Evolutionary conservation across 371 early-diverging fungal genomes (phyloP), one percentile per base, ranked within the genome.

Genomic region (Rhizopus sp.): DNA sequence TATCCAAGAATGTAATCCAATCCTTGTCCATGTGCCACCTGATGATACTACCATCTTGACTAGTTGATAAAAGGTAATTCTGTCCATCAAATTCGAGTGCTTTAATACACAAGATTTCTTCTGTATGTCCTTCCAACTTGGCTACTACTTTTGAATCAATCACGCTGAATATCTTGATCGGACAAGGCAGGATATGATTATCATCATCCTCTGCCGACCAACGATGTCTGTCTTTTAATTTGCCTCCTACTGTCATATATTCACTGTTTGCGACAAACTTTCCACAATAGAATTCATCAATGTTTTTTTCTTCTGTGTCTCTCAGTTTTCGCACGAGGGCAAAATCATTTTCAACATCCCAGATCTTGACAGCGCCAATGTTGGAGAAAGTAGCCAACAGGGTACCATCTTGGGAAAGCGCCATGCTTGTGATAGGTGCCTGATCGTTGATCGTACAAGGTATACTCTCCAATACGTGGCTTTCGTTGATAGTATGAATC

Each of bases 41-140:
- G 55, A 85, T 82, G 53, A 96, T 89, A 59, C 90, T 91, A 3
- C 96, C 96, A 70, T 96, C 96, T 68, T 96, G 95, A 67, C 95
- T 93, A 0, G 93, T 91, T 0, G 93, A 87, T 4, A 96, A 69
- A 54, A 78, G 82, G 64, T 94, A 95, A 58, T 88, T 82, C 33
- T 88, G 81, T n/a, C 86, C 91, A 52, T 87, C 84, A 60, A 85
- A 94, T 15, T 71, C 64, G 0, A 93, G 77, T 23, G 70, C 70
- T 69, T 95, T 93, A 48, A 94, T 81, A 54, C 88, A 87, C 33
- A 95, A 64, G 10, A 96, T 80, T 64, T 96, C 96, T 64, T 96
- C 95, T 4, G 79, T 72, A 62, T 96, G 96, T 1, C 93, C 93
- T 47, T 90, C 82, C 16, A 93, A 73, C 45, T 69, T 72, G 23